Evolutionary conservation across 1,284 basidiomycete genomes (phyloP), one percentile per base, ranked within the genome.

Genomic region (Tilletia horrida): DNA sequence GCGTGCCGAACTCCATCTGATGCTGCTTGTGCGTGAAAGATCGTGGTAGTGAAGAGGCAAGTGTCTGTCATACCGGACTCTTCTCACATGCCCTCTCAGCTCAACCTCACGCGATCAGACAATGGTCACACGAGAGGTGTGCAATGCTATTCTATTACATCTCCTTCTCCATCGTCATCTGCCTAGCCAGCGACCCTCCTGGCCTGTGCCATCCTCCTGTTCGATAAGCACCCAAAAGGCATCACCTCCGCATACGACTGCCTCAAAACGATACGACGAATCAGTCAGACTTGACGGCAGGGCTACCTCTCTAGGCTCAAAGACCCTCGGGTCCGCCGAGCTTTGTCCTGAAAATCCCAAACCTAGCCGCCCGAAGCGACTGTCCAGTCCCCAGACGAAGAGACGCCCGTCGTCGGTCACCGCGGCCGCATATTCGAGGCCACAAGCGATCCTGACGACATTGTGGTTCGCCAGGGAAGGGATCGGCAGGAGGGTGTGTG

Each of bases 1-100:
- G 70, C 31, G 70, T 68, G 62, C 76, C 76, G 25, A 69, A 64
- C 61, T 78, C 75, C 74, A 76, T 76, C 47, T 21, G n/a, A n/a
- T n/a, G n/a, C n/a, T n/a, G n/a, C n/a, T n/a, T n/a, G n/a, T n/a
- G n/a, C n/a, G n/a, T n/a, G n/a, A n/a, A n/a, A n/a, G n/a, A n/a
- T n/a, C n/a, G n/a, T n/a, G n/a, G n/a, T n/a, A n/a, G n/a, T n/a
- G n/a, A n/a, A n/a, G n/a, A n/a, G n/a, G n/a, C n/a, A n/a, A n/a
- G n/a, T n/a, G n/a, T n/a, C n/a, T n/a, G n/a, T n/a, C n/a, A n/a
- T n/a, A n/a, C n/a, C n/a, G n/a, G n/a, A n/a, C n/a, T n/a, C n/a
- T n/a, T n/a, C n/a, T n/a, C n/a, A n/a, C n/a, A n/a, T n/a, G n/a
- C n/a, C n/a, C n/a, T n/a, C n/a, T n/a, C n/a, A n/a, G n/a, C n/a